A percentile compares a stretch with the other conserved stretches of the same genome.
These are phyloP conservation scores for Colletotrichum acutatum DNA, from an alignment of 2,329 filamentous ascomycete species.

Conservation along the genomic window DNA sequence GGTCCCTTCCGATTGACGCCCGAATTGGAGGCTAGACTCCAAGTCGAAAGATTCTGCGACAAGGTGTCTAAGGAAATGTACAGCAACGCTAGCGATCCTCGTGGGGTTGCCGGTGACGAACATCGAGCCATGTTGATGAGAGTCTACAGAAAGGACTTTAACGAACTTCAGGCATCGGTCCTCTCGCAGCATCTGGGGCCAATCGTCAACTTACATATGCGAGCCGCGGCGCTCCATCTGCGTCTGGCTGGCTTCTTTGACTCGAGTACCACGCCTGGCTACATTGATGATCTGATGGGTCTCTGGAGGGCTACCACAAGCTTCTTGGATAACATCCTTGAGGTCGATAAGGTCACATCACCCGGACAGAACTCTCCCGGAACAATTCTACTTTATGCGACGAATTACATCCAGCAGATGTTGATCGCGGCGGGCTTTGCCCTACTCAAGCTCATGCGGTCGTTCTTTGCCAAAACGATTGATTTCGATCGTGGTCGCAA, in stretches of 20 bases:
- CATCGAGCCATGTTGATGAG: conserved; percentile 74
- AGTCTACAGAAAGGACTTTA: conserved; percentile 73
- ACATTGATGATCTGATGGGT: conserved; percentile 79
- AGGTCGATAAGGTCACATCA: conserved; percentile 60
- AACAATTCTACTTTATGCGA: conserved; percentile 72
- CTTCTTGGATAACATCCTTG: conserved; percentile 75
- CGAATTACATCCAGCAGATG: conserved; percentile 87
- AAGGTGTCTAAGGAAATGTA: conserved; percentile 84
- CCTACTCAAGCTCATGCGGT: conserved; percentile 81
- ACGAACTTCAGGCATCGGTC: conserved; percentile 71
- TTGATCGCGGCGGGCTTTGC: conserved; percentile 84
- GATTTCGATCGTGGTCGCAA: conserved; percentile 74
- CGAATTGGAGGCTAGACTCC: conserved; percentile 74
- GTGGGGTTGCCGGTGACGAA: conserved; percentile 75
- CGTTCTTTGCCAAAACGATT: conserved; percentile 78
- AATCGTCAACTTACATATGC: conserved; percentile 73
- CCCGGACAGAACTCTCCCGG: conserved; percentile 58
- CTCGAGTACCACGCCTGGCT: conserved; percentile 76
- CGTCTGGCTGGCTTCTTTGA: conserved; percentile 86
- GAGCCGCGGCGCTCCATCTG: conserved; percentile 79
- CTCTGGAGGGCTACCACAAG: conserved; percentile 78
- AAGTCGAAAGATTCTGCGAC: conserved; percentile 80
- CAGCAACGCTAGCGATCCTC: conserved; percentile 78
- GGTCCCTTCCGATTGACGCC: conserved; percentile 67
- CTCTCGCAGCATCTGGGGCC: conserved; percentile 68